A percentile compares a stretch with the other conserved stretches of the same genome.
These are phyloP conservation scores for Lasiosphaeris hirsuta DNA, from an alignment of 495 filamentous ascomycete genomes.

Conservation along the genomic window DNA sequence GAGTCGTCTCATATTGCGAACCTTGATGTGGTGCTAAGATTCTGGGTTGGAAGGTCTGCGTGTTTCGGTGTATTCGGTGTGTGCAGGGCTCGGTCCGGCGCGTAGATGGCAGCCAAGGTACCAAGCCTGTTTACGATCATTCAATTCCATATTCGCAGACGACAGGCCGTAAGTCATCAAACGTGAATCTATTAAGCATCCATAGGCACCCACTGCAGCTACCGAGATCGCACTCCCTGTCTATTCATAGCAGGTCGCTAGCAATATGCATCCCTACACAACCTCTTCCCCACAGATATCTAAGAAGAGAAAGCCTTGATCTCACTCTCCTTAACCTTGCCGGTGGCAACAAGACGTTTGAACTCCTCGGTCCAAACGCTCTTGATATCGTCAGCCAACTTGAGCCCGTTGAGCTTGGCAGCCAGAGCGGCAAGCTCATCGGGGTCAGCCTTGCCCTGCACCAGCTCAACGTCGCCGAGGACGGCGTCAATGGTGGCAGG, in stretches of 20 bases:
- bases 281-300: conserved; percentile 3
- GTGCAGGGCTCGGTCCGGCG: too few relatives aligned
- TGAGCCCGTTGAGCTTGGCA: conserved; percentile 69
- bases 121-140: too few relatives aligned
- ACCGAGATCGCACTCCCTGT: not conserved
- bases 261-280: too few relatives aligned
- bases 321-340: conserved; percentile 82
- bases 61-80: too few relatives aligned
- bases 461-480: conserved; percentile 81
- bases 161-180: too few relatives aligned
- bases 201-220: too few relatives aligned
- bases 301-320: conserved; percentile 40
- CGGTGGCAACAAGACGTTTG: conserved; percentile 66
- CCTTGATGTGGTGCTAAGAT: too few relatives aligned
- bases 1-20: too few relatives aligned
- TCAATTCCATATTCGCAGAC: too few relatives aligned
- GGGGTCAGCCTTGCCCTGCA: conserved; percentile 82
- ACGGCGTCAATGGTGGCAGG: conserved; percentile 74
- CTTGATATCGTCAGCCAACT: conserved; percentile 67
- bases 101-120: too few relatives aligned
- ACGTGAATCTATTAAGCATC: too few relatives aligned
- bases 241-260: not conserved
- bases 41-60: too few relatives aligned
- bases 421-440: conserved; percentile 83
- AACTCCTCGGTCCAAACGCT: conserved; percentile 64